phyloP scores from a whole-genome alignment of 179 eudicot species.

The Beta corolliflora region DNA sequence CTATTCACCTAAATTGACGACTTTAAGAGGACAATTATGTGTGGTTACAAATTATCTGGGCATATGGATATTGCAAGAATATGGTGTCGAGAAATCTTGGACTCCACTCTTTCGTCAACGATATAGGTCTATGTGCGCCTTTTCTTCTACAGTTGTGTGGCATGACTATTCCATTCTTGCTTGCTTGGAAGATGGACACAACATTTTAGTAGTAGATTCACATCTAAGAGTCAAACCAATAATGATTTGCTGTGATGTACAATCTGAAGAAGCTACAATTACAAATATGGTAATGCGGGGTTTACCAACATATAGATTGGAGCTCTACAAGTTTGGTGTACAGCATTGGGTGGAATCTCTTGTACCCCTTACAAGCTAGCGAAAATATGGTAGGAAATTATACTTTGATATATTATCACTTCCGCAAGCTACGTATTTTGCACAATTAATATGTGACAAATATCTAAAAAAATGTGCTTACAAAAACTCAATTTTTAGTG shows the following conservation, averaged over 20 bases:
- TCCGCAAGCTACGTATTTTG: too few relatives aligned
- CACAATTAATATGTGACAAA: too few relatives aligned
- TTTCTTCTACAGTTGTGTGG: too few relatives aligned
- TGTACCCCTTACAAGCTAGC: too few relatives aligned
- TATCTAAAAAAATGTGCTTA: too few relatives aligned
- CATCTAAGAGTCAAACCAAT: too few relatives aligned
- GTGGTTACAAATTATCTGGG: neutral
- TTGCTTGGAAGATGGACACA: neutral
- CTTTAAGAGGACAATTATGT: neutral
- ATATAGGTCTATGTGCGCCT: too few relatives aligned
- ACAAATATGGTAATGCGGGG: neutral
- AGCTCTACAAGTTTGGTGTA: too few relatives aligned
- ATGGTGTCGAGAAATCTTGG: too few relatives aligned
- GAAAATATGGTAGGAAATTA: too few relatives aligned
- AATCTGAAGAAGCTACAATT: neutral
- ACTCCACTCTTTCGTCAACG: neutral
- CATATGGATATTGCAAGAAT: neutral
- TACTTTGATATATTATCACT: too few relatives aligned
- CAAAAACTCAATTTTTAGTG: too few relatives aligned
- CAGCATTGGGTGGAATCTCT: neutral
- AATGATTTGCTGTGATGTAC: neutral
- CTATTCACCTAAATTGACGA: neutral
- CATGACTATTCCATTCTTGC: neutral
- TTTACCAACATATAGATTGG: neutral
- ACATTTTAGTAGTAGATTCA: neutral